Evolutionary conservation across 371 early-diverging fungal genomes (phyloP).

Genomic region (Apophysomyces variabilis): DNA sequence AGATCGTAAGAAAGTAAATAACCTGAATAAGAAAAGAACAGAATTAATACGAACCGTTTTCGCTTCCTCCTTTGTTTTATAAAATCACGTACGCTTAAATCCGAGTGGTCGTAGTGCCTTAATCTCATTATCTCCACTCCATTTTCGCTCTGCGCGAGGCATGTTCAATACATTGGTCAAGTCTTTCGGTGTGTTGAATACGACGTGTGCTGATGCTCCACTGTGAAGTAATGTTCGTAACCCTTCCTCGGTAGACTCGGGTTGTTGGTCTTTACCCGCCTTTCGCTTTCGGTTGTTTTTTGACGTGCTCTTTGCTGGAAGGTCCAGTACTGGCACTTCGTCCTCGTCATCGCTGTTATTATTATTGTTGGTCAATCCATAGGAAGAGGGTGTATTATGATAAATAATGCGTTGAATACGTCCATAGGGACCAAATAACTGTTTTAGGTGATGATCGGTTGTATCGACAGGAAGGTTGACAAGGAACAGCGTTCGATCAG

Average conservation of each 20-base stretch:
- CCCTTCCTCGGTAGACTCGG: conserved; percentile 22
- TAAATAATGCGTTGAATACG: conserved; percentile 62
- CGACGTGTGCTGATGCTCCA: conserved; percentile 78
- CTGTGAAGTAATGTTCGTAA: conserved; percentile 49
- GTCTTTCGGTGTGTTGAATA: conserved; percentile 71
- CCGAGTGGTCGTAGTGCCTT: conserved; percentile 53
- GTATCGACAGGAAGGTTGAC: conserved; percentile 85
- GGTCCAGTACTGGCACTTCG: conserved; percentile 28
- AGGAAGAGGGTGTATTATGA: conserved; percentile 24
- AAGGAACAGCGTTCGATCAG: conserved; percentile 79
- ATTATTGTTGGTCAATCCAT: conserved; percentile 23
- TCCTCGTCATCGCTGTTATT: conserved; percentile 33
- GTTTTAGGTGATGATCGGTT: conserved; percentile 70
- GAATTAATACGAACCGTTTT: too few relatives aligned
- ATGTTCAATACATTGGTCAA: conserved; percentile 66
- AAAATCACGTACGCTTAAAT: conserved; percentile 48
- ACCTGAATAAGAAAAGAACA: conserved; percentile 20
- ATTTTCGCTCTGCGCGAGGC: conserved; percentile 62
- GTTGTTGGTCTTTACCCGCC: conserved; percentile 29
- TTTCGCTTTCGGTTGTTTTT: conserved; percentile 30
- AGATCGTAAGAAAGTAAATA: conserved; percentile 50
- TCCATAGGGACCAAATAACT: conserved; percentile 76
- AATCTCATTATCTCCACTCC: conserved; percentile 57
- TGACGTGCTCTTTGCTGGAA: conserved; percentile 24
- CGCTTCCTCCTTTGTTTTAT: too few relatives aligned